These are phyloP conservation scores for Botrytis hyacinthi DNA, from an alignment of 2,329 filamentous ascomycete genomes.

Conservation along the genomic window DNA sequence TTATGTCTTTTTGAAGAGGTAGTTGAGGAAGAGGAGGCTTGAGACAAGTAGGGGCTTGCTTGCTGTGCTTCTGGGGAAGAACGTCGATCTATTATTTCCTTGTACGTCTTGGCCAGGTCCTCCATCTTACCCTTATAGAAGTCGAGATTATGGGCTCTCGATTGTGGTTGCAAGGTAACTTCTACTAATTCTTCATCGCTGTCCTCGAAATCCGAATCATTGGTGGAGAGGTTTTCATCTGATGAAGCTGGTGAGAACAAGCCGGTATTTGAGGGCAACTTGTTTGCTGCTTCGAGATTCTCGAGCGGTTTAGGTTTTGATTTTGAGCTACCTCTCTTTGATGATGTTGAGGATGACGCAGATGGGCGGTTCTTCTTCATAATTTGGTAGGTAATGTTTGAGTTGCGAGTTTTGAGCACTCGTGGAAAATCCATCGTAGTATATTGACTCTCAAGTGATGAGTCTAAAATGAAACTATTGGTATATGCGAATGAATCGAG, in stretches of 20 bases:
- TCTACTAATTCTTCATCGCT: conserved; percentile 3
- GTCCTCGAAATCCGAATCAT: conserved; percentile 1
- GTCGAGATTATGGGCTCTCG: neutral
- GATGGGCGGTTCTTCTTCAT: neutral
- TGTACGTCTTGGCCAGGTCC: neutral
- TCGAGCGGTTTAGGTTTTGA: neutral
- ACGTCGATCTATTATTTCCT: neutral
- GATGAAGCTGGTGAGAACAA: neutral
- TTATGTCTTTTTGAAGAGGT: neutral
- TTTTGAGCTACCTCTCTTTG: neutral
- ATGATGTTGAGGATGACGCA: neutral
- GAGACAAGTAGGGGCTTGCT: neutral
- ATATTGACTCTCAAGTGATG: neutral
- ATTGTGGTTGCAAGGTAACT: neutral
- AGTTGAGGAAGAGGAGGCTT: neutral
- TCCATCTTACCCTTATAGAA: conserved; percentile 1
- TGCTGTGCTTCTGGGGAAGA: neutral
- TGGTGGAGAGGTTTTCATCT: neutral
- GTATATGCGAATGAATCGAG: neutral
- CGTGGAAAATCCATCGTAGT: conserved; percentile 4
- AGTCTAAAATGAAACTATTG: neutral
- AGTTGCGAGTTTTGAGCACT: neutral
- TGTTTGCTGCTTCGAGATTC: neutral
- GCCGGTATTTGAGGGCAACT: neutral
- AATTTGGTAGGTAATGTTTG: conserved; percentile 11